Base-by-base conservation (phyloP, 371 early-diverging fungal genomes). In the Mucor irregularis region DNA sequence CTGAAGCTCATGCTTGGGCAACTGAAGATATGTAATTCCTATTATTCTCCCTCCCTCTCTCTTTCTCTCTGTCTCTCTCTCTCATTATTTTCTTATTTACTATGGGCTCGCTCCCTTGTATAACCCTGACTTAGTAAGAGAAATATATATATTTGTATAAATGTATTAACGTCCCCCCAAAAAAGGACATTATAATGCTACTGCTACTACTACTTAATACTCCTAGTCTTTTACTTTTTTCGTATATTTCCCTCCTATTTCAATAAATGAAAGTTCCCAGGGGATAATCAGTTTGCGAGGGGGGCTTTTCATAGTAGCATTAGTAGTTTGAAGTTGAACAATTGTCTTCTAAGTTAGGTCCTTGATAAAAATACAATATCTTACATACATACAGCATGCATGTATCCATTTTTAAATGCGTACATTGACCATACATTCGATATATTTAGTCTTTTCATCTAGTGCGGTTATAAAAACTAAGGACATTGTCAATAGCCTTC, bases 11-110 rank as follows among this genome's bases (percentile, higher is more conserved):
- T 63, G 78, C 79, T 51, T 86, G 85, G 85, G 78, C 82, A 11
- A 80, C 80, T 13, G 88, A 88, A 57, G 88, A 88, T 64, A 88
- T 86, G 86, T 88, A 58, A 46, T 13, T 45, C 9, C 16, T n/a
- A n/a, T n/a, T n/a, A n/a, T n/a, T n/a, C n/a, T n/a, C n/a, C n/a
- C n/a, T n/a, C 35, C 57, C n/a, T 30, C 29, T 51, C 29, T 49
- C 33, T 45, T 43, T n/a, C n/a, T n/a, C n/a, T n/a, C n/a, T n/a
- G n/a, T n/a, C n/a, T n/a, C n/a, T n/a, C n/a, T n/a, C n/a, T n/a
- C 26, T 16, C 16, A 22, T 16, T 42, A 17, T 10, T 37, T 21
- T 22, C 24, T 22, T 25, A 13, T 24, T 34, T 17, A 8, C n/a
- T n/a, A n/a, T n/a, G n/a, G n/a, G n/a, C n/a, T n/a, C n/a, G n/a